phyloP scores from a whole-genome alignment of 495 filamentous ascomycete species.

The Lepraria neglecta region DNA sequence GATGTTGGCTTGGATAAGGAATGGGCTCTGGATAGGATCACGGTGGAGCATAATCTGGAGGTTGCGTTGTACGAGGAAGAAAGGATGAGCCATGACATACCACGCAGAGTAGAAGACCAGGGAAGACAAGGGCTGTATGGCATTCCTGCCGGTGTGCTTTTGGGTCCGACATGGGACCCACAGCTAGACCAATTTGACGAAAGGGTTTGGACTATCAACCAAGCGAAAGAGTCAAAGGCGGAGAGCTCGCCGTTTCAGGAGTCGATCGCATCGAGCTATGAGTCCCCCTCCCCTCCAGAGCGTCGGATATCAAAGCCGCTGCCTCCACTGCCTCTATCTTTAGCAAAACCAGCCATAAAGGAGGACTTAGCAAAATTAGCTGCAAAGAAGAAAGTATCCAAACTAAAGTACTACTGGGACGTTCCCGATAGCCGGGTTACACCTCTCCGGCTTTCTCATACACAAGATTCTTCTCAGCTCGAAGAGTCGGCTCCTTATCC shows the following conservation, averaged over 20 bases:
- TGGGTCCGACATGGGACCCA: constrained; percentile 11
- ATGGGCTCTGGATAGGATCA: constrained; percentile 2
- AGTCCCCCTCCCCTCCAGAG: background rate
- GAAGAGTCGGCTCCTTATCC: no score
- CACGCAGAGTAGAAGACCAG: background rate
- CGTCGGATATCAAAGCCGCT: background rate
- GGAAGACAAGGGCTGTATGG: constrained; percentile 7
- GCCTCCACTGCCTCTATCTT: background rate
- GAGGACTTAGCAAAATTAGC: background rate
- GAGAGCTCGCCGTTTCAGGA: background rate
- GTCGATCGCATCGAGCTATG: background rate
- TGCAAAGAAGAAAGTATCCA: background rate
- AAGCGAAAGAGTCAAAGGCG: background rate
- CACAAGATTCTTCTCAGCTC: no score
- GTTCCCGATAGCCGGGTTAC: background rate
- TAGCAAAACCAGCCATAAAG: background rate
- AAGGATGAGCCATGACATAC: background rate
- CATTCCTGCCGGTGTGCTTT: constrained; percentile 4
- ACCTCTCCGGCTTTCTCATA: background rate
- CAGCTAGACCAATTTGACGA: background rate
- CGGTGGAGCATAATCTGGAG: constrained; percentile 2
- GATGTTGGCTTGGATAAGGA: background rate
- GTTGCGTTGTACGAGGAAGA: constrained; percentile 2
- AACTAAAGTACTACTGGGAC: no score
- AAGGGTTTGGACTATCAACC: background rate